phyloP scores from a whole-genome alignment of 2,329 filamentous ascomycete species.

The Neonectria neomacrospora region DNA sequence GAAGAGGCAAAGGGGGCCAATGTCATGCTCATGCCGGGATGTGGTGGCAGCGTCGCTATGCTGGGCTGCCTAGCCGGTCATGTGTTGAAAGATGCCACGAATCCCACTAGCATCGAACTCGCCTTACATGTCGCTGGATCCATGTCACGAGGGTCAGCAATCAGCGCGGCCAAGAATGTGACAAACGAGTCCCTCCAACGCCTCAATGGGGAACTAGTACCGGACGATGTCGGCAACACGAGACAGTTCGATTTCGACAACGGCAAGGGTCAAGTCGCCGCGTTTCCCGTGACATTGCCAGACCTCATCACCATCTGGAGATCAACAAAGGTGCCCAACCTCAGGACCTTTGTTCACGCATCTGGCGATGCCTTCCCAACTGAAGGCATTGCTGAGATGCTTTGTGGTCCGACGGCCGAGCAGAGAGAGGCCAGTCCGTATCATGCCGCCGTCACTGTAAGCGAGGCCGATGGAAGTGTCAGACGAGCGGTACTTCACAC shows the following conservation, averaged over 20 bases:
- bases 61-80: slow-evolving; percentile 2
- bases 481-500: slow-evolving; percentile 2
- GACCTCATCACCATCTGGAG: slow-evolving; percentile 10
- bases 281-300: background rate
- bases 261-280: background rate
- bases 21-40: background rate
- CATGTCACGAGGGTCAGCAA: slow-evolving; percentile 1
- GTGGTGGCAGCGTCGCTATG: slow-evolving; percentile 9
- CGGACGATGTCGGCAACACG: background rate
- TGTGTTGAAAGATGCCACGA: background rate
- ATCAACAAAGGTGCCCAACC: background rate
- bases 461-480: background rate
- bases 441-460: background rate
- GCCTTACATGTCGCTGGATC: slow-evolving; percentile 1
- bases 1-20: background rate
- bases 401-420: background rate
- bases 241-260: slow-evolving; percentile 1
- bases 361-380: background rate
- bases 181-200: background rate
- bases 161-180: slow-evolving; percentile 1
- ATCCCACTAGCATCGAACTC: background rate
- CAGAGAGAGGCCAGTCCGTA: background rate
- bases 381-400: background rate
- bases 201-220: background rate
- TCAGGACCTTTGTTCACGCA: slow-evolving; percentile 2